Conservation (phyloP, 1,139 yeast species). For the Entelexis paramagnoliae region DNA sequence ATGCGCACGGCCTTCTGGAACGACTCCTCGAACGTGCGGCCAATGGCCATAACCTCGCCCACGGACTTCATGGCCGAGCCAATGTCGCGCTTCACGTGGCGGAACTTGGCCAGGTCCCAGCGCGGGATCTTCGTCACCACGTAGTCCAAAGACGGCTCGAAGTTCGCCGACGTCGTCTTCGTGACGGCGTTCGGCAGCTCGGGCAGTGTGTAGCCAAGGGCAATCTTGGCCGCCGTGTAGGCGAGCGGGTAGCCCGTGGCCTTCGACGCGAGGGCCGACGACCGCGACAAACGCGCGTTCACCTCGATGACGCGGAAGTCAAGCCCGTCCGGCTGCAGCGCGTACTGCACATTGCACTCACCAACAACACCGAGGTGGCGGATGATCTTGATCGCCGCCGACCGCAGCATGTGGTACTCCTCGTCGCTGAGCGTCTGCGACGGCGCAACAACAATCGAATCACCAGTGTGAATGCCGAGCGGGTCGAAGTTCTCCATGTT, state of each 20-base stretch:
- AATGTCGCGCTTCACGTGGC: conserved; percentile 83
- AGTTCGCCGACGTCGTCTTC: conserved; percentile 88
- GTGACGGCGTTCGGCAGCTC: conserved; percentile 96
- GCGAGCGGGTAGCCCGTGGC: conserved; percentile 99
- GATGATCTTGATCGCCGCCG: conserved; percentile 93
- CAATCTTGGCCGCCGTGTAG: conserved; percentile 96
- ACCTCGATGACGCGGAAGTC: conserved; percentile 97
- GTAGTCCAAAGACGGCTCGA: conserved; percentile 94
- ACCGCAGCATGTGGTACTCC: conserved; percentile 94
- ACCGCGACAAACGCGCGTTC: conserved; percentile 92
- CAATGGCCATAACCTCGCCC: conserved; percentile 99
- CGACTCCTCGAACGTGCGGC: conserved; percentile 94
- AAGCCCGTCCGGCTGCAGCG: conserved; percentile 87
- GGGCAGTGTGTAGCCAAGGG: conserved; percentile 85
- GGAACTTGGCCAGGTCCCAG: conserved; percentile 95
- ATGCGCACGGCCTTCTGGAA: conserved; percentile 97
- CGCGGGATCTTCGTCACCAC: conserved; percentile 96
- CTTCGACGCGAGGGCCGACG: conserved; percentile 95
- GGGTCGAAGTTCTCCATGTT: conserved; percentile 99
- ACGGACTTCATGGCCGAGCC: conserved; percentile 98
- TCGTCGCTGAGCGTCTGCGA: conserved; percentile 95
- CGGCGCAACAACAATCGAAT: conserved; percentile 97
- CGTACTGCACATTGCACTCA: conserved; percentile 97
- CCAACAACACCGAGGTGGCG: conserved; percentile 98
- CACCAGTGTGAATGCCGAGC: conserved; percentile 96